A percentile compares a stretch with the other conserved stretches of the same genome.
Evolutionary conservation across 192 early-diverging fungal species (phyloP).

Genomic region (Lobosporangium transversale): DNA sequence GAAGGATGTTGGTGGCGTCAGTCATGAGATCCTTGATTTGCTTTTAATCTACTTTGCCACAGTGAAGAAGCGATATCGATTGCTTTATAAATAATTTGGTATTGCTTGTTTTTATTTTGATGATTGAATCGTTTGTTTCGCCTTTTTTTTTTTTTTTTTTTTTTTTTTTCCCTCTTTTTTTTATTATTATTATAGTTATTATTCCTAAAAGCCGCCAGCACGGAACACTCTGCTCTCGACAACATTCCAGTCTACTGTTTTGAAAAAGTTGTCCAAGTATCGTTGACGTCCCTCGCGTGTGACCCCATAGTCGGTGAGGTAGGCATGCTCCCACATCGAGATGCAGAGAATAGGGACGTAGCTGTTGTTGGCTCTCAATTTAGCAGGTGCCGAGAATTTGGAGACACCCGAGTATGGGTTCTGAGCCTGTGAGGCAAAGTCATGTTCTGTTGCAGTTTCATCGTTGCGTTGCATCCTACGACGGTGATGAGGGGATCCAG

Average conservation of each 20-base stretch:
- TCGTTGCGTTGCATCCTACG: conserved; percentile 46
- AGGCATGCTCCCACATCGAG: conserved; percentile 59
- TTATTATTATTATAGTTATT: too few species aligned
- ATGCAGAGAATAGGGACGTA: conserved; percentile 53
- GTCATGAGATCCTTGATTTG: too few species aligned
- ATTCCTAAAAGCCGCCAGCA: conserved; percentile 30
- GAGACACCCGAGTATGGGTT: conserved; percentile 45
- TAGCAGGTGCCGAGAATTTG: conserved; percentile 45
- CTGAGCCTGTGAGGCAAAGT: conserved; percentile 30
- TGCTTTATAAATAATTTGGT: too few species aligned
- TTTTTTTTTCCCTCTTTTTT: too few species aligned
- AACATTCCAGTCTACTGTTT: conserved; percentile 51
- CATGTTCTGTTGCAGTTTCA: conserved; percentile 32
- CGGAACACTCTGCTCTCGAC: conserved; percentile 50
- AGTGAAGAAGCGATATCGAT: too few species aligned
- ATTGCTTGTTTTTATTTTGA: too few species aligned
- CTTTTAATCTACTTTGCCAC: too few species aligned
- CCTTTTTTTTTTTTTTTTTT: too few species aligned
- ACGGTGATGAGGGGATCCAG: conserved; percentile 54
- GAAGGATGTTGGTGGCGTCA: too few species aligned
- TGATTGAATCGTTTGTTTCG: too few species aligned
- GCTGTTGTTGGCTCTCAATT: conserved; percentile 45
- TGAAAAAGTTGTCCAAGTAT: conserved; percentile 53
- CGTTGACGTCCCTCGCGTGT: conserved; percentile 44
- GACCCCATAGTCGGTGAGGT: conserved; percentile 54